Evolutionary conservation across 2,329 filamentous ascomycete species (phyloP).

Genomic region (Calonectria multiphialidica): DNA sequence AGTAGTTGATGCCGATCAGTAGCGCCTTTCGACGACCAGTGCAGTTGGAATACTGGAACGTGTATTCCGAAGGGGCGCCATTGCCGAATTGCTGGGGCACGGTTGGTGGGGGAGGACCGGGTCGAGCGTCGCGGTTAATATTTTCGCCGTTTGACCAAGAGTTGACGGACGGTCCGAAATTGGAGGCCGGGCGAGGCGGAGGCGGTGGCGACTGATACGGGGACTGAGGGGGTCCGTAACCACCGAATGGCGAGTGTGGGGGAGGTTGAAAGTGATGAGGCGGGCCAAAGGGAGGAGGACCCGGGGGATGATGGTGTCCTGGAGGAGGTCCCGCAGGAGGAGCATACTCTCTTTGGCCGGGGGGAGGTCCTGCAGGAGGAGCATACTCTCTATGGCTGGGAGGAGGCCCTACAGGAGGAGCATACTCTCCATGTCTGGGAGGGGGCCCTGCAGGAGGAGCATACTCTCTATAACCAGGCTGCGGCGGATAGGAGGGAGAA

Average conservation of each 20-base stretch:
- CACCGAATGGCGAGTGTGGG: conserved; percentile 24
- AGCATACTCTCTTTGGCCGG: conserved; percentile 42
- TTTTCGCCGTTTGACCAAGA: conserved; percentile 46
- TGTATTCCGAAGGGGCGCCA: conserved; percentile 76
- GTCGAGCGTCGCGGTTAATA: conserved; percentile 40
- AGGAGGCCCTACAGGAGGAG: too few species aligned
- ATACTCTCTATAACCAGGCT: conserved; percentile 41
- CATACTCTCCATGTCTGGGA: conserved; percentile 40
- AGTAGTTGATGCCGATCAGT: conserved; percentile 86
- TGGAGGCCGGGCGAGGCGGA: conserved; percentile 56
- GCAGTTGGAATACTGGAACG: conserved; percentile 82
- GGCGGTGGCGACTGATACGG: conserved; percentile 48
- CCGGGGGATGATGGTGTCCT: neutral
- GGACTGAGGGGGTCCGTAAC: conserved; percentile 40
- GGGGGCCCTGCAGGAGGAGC: conserved; percentile 37
- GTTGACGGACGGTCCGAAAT: conserved; percentile 61
- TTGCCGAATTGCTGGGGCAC: conserved; percentile 71
- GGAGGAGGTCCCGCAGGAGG: too few species aligned
- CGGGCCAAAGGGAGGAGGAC: conserved; percentile 34
- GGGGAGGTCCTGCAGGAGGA: too few species aligned
- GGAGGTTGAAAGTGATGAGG: conserved; percentile 42
- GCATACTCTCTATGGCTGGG: conserved; percentile 44
- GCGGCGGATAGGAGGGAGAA: neutral
- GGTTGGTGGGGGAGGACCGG: conserved; percentile 59
- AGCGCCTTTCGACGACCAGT: conserved; percentile 79